These are phyloP conservation scores for Epichloe typhina DNA, from an alignment of 2,329 filamentous ascomycete species.

Conservation along the genomic window DNA sequence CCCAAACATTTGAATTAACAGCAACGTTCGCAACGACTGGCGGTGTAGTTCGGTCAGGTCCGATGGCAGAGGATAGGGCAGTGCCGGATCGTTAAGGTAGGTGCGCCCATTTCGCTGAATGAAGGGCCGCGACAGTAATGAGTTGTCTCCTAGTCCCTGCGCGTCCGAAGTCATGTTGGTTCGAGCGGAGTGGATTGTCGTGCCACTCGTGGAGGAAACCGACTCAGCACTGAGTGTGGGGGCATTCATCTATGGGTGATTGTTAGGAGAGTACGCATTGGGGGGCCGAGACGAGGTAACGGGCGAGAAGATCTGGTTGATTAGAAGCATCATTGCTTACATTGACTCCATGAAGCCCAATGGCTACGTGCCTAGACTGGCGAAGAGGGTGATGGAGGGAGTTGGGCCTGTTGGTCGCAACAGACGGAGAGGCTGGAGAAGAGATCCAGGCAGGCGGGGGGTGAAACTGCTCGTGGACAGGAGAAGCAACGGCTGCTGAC, in stretches of 20 bases:
- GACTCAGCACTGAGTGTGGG: conserved; percentile 29
- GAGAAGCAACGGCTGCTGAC: conserved; percentile 3
- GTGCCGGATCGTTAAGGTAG: conserved; percentile 61
- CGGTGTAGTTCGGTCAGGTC: conserved; percentile 80
- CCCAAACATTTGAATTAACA: conserved; percentile 71
- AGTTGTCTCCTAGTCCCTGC: conserved; percentile 29
- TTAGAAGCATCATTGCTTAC: conserved; percentile 3
- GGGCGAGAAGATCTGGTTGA: not conserved
- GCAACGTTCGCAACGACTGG: conserved; percentile 70
- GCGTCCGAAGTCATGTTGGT: conserved; percentile 38
- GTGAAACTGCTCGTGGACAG: not conserved
- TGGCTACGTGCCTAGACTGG: conserved; percentile 3
- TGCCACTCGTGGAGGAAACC: conserved; percentile 32
- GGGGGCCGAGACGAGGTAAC: not conserved
- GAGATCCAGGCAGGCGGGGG: not conserved
- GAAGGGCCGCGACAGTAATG: conserved; percentile 38
- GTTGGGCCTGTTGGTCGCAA: conserved; percentile 1
- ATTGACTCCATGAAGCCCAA: conserved; percentile 6
- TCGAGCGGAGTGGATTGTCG: conserved; percentile 27
- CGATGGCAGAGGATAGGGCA: conserved; percentile 75
- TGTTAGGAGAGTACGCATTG: conserved; percentile 4
- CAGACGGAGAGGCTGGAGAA: not conserved
- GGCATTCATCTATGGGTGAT: conserved; percentile 21
- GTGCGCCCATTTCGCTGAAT: conserved; percentile 65
- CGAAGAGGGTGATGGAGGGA: conserved; percentile 1